Evolutionary conservation across 1,284 basidiomycete genomes (phyloP), one percentile per base, ranked within the genome.

Genomic region (Cryptococcus neoformans): DNA sequence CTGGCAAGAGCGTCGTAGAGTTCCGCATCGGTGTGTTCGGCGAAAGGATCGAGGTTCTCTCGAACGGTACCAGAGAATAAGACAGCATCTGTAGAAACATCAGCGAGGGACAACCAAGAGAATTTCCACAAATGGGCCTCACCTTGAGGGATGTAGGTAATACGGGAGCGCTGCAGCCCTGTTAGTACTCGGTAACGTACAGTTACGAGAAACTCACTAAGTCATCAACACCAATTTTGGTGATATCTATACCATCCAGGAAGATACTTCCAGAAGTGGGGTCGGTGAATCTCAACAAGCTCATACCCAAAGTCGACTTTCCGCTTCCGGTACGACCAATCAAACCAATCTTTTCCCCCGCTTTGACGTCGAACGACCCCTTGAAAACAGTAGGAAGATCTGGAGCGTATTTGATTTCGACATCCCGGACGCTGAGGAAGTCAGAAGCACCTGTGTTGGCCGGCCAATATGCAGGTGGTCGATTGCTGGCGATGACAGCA

Each of bases 231-330:
- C 92, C 92, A 60, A 98, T 93, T 5, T 80, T 85, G 0, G 88
- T 86, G 56, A 96, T 90, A 73, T 96, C 91, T 63, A 96, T 86
- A 0, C 92, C 92, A 64, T 94, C 92, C 44, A 96, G 85, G 53
- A 87, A 53, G 60, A 97, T 93, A 49, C 81, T 83, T 0, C 94
- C 94, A 9, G 79, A 78, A 1, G 83, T 80, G 0, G 92, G 92
- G 67, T 98, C 93, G 6, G 88, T 87, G 67, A 97, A 96, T 59
- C 93, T 85, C 62, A 98, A 75, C 28, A 97, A 79, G 60, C 86
- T 87, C 85, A 90, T 90, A 0, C 90, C 90, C 37, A 95, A 77
- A 0, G 90, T 92, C 28, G 60, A 68, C 60, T 79, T 79, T 12
- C 78, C 78, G 7, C 63, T 66, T 2, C 78, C 78, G 0, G 78